Evolutionary conservation across 2,329 filamentous ascomycete species (phyloP).

Genomic region (Talaromyces piceae): DNA sequence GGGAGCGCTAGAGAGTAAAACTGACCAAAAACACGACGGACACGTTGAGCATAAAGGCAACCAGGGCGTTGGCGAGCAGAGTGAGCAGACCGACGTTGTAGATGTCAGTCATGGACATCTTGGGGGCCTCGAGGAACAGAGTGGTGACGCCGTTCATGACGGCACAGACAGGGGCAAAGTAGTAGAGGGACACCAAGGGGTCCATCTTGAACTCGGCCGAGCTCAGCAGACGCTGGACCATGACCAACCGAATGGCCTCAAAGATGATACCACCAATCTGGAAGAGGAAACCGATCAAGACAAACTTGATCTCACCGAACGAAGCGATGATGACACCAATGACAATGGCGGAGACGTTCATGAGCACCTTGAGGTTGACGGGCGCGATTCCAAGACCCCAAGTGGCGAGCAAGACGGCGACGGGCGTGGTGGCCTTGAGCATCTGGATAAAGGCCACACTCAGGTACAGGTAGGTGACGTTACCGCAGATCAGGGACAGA

Average conservation of each 20-base stretch:
- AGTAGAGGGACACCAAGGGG: conserved; percentile 79
- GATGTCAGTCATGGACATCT: conserved; percentile 59
- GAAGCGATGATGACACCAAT: conserved; percentile 91
- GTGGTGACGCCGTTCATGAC: conserved; percentile 69
- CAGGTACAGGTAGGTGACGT: conserved; percentile 90
- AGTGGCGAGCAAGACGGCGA: conserved; percentile 81
- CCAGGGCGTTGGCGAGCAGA: conserved; percentile 64
- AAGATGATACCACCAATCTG: conserved; percentile 71
- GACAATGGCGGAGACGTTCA: conserved; percentile 92
- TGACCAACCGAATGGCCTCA: conserved; percentile 72
- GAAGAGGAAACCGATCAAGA: conserved; percentile 54
- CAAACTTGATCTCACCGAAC: conserved; percentile 91
- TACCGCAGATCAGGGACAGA: conserved; percentile 91
- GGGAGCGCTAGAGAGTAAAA: conserved; percentile 14
- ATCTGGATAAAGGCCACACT: conserved; percentile 98
- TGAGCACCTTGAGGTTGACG: conserved; percentile 76
- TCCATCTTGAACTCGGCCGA: conserved; percentile 80
- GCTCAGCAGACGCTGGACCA: conserved; percentile 77
- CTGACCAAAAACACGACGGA: conserved; percentile 79
- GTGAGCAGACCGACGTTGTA: conserved; percentile 58
- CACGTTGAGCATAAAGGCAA: conserved; percentile 75
- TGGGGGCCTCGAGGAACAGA: conserved; percentile 60
- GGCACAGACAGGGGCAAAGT: conserved; percentile 79
- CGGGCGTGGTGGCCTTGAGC: conserved; percentile 96
- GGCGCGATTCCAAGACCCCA: conserved; percentile 81